phyloP scores from a whole-genome alignment of 257 asterid genomes.

The Plectranthus barbatus region DNA sequence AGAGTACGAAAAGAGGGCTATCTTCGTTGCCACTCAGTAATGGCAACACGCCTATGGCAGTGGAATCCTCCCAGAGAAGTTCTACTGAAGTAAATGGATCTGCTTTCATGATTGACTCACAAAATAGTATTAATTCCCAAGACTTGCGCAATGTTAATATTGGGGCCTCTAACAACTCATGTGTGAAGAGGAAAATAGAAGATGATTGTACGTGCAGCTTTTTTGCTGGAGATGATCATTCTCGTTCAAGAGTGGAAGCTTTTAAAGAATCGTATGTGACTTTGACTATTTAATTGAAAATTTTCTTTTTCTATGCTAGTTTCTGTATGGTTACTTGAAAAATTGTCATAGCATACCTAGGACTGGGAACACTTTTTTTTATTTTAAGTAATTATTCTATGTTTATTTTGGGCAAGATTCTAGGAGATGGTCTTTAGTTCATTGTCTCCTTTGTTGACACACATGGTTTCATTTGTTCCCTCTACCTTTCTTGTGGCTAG shows the following conservation, averaged over 20 bases:
- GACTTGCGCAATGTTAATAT: slow-evolving; percentile 29
- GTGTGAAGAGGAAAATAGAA: slow-evolving; percentile 54
- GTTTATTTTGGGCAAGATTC: neutral
- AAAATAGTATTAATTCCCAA: slow-evolving; percentile 15
- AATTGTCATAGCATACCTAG: neutral
- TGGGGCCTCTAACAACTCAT: slow-evolving; percentile 26
- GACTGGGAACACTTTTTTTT: neutral
- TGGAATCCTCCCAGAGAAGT: slow-evolving; percentile 20
- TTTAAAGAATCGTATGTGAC: slow-evolving; percentile 67
- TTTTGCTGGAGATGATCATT: slow-evolving; percentile 48
- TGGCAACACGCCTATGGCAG: slow-evolving; percentile 19
- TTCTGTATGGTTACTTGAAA: neutral
- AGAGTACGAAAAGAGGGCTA: slow-evolving; percentile 14
- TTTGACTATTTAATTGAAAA: slow-evolving; percentile 6
- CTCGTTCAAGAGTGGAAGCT: slow-evolving; percentile 55
- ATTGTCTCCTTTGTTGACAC: neutral
- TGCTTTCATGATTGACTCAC: slow-evolving; percentile 10
- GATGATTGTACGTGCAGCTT: slow-evolving; percentile 38
- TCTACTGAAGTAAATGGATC: slow-evolving; percentile 21
- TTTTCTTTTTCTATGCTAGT: neutral
- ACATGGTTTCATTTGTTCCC: neutral
- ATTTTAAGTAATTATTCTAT: neutral
- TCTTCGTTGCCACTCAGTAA: slow-evolving; percentile 17
- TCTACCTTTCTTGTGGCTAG: neutral
- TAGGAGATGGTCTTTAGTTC: slow-evolving; percentile 11